A percentile compares a stretch with the other conserved stretches of the same genome.
Evolutionary conservation across 192 early-diverging fungal genomes (phyloP).

Genomic region (Coemansia asiatica): DNA sequence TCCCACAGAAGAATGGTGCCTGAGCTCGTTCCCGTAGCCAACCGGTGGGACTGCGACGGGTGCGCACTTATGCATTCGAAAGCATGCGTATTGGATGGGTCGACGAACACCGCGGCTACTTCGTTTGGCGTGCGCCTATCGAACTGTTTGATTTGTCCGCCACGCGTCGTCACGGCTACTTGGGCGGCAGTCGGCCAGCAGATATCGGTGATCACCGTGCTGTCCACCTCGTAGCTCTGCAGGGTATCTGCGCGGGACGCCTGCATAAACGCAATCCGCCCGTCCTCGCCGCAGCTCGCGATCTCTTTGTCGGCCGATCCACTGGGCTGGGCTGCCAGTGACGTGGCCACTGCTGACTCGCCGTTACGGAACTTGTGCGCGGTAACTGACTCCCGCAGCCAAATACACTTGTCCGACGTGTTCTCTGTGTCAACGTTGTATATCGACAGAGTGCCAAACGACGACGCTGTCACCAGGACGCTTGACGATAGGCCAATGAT

Average conservation of each 20-base stretch:
- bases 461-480: slow-evolving; percentile 41
- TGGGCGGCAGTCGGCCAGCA: slow-evolving; percentile 51
- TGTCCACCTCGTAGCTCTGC: slow-evolving; percentile 39
- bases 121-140: slow-evolving; percentile 35
- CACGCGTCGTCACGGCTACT: slow-evolving; percentile 39
- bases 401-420: neutral
- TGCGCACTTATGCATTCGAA: slow-evolving; percentile 51
- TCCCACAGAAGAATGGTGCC: slow-evolving; percentile 53
- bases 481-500: slow-evolving; percentile 16
- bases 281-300: slow-evolving; percentile 56
- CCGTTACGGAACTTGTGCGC: slow-evolving; percentile 41
- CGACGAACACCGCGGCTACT: slow-evolving; percentile 37
- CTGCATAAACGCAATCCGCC: slow-evolving; percentile 22
- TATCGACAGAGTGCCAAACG: slow-evolving; percentile 36
- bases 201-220: slow-evolving; percentile 40
- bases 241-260: slow-evolving; percentile 29
- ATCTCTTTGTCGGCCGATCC: slow-evolving; percentile 23
- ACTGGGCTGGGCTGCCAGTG: slow-evolving; percentile 33
- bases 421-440: slow-evolving; percentile 22
- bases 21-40: slow-evolving; percentile 46
- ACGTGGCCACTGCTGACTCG: slow-evolving; percentile 34
- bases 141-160: slow-evolving; percentile 53
- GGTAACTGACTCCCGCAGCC: slow-evolving; percentile 27
- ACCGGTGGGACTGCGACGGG: slow-evolving; percentile 50
- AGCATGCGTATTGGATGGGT: slow-evolving; percentile 15